Evolutionary conservation across 2,329 filamentous ascomycete species (phyloP), one percentile per base, ranked within the genome.

Genomic region (Penicillium brevicompactum): DNA sequence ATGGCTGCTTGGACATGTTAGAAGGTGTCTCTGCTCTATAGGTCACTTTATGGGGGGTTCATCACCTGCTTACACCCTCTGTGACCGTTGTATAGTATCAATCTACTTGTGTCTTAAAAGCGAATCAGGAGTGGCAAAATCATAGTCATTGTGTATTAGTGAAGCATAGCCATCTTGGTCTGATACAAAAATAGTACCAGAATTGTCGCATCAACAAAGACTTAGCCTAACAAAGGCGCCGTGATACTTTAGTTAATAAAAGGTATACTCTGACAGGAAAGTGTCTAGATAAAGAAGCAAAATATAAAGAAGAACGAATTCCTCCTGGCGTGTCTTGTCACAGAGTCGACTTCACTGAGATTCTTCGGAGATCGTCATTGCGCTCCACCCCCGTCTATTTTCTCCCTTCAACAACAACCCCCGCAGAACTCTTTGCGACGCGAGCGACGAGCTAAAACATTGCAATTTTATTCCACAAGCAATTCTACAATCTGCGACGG

Each of bases 1-100:
- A 87, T 99, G 30, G 94, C 92, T 38, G 88, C 96, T 48, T 99
- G 94, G 94, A 89, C 87, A 53, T 93, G 90, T 70, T 87, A 71
- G 61, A 60, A 9, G 24, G 16, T 21, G 22, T 27, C 21, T 40
- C 32, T 43, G 44, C 21, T 40, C 32, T 43, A 41, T 27, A 22
- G 13, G 37, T 37, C 32, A 45, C 14, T 53, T 44, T 56, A 46
- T 49, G 37, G 44, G 55, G 49, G 50, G 37, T 18, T 42, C 34
- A 31, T 46, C 22, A 41, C 27, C 32, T 34, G 38, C 30, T 34
- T 34, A 45, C 41, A 34, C 32, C 51, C 49, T 42, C 44, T 50
- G 51, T 51, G 51, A 56, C 56, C 51, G 40, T 59, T 65, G 61
- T 65, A 67, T 62, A 65, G 59, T 66, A 66, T 62, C 41, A 55